A percentile compares a stretch with the other conserved stretches of the same genome.
Conservation (phyloP, 345 rosid genomes). For the Toxicodendron radicans region DNA sequence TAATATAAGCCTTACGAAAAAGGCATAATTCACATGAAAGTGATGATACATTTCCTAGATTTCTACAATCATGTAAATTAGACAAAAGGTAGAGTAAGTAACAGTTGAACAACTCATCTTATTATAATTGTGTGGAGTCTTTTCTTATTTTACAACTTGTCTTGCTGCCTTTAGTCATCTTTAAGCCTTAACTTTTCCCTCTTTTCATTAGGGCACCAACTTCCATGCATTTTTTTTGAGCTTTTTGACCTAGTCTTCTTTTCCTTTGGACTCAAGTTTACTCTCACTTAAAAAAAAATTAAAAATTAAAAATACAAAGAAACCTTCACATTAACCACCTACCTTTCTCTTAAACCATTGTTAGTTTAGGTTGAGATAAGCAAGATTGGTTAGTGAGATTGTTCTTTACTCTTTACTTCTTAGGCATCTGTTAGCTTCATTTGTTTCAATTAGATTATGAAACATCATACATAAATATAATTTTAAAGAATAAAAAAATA, state of each 20-base stretch:
- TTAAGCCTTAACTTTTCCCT: conserved; percentile 13
- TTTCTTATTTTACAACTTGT: conserved; percentile 14
- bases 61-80: conserved; percentile 26
- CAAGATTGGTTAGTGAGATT: not conserved
- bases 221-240: conserved; percentile 31
- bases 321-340: no score
- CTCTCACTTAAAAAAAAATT: not conserved
- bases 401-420: not conserved
- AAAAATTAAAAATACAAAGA: not conserved
- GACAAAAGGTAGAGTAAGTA: conserved; percentile 2
- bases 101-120: not conserved
- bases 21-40: conserved; percentile 29
- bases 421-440: no score
- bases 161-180: conserved; percentile 28
- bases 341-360: not conserved
- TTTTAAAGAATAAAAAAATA: no score
- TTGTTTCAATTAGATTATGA: no score
- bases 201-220: conserved; percentile 34
- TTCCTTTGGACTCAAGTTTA: conserved; percentile 31
- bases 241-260: conserved; percentile 40
- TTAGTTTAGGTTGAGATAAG: not conserved
- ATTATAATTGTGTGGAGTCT: not conserved
- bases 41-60: conserved; percentile 27
- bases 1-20: not conserved
- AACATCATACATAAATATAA: no score